Conservation (phyloP, 305 asterid species). For the Striga hermonthica region DNA sequence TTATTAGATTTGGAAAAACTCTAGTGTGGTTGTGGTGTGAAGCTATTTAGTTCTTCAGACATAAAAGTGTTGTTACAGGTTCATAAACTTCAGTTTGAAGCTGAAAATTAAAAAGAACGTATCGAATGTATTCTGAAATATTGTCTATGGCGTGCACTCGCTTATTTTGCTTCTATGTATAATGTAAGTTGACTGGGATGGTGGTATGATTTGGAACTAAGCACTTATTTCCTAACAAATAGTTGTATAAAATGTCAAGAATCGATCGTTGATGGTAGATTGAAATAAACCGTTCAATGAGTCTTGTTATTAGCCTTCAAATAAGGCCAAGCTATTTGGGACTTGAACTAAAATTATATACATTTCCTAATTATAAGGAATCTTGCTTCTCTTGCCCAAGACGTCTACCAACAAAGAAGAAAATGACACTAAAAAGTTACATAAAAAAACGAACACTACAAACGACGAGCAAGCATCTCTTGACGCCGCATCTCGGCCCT, state of each 20-base stretch:
- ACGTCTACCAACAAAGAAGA: background rate
- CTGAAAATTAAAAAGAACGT: background rate
- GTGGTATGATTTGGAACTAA: background rate
- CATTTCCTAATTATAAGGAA: no score
- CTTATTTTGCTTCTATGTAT: background rate
- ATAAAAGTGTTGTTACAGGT: background rate
- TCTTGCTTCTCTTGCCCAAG: background rate
- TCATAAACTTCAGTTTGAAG: conserved; percentile 2
- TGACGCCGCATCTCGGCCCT: conserved; percentile 67
- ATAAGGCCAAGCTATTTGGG: background rate
- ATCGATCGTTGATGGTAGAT: no score
- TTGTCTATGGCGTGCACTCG: background rate
- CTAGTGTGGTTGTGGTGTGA: background rate
- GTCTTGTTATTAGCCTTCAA: no score
- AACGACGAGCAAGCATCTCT: conserved; percentile 42
- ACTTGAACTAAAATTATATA: background rate
- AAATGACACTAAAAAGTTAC: background rate
- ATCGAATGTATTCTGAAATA: background rate
- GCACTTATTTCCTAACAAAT: background rate
- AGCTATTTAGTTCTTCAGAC: conserved; percentile 11
- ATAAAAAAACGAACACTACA: conserved; percentile 34
- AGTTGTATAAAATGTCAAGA: no score
- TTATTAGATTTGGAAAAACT: background rate
- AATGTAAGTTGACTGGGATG: background rate
- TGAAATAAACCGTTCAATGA: no score